Evolutionary conservation across 2,329 filamentous ascomycete species (phyloP), one percentile per base, ranked within the genome.

Genomic region (Stachybotrys chartarum): DNA sequence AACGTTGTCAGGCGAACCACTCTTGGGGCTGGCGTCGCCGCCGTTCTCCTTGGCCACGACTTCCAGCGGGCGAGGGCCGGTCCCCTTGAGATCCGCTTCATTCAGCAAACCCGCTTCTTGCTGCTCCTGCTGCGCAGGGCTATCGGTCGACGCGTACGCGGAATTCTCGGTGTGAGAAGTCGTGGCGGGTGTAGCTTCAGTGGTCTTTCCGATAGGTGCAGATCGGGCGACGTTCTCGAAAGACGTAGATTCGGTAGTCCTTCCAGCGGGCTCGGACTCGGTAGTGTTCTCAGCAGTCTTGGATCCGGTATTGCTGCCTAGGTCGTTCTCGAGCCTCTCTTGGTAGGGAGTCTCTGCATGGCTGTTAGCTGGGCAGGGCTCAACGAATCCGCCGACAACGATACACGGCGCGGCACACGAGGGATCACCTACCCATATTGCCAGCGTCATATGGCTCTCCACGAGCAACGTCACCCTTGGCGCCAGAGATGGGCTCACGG

Each of bases 401-500:
- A 10, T 10, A 42, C 35, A 42, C 8, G 5, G 10, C 35, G 14
- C 5, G 35, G 14, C 10, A 42, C 10, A 42, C 35, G 5, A 14
- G 14, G 8, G 14, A 42, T 10, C 5, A 54, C 66, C 47, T 80
- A 75, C 83, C 78, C n/a, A 82, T 72, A 68, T 94, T 94, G 51
- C 90, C 90, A 56, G 84, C 83, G 66, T 94, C 90, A 63, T 85
- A 95, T 0, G 90, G 90, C 68, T 93, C 86, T 12, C 81, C 83
- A 48, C 77, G 78, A 30, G 79, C 78, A 5, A 88, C 87, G 66
- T 86, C 75, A 45, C 90, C 90, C 56, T 79, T 75, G 53, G 83
- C 75, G 24, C 90, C 90, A 18, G 88, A 87, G 49, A 91, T 70
- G 17, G 90, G 90, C 72, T 42, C 35, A 42, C 35, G 35, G 50